Evolutionary conservation across 176 grass and related monocot genomes (phyloP).

Genomic region (Lolium perenne): DNA sequence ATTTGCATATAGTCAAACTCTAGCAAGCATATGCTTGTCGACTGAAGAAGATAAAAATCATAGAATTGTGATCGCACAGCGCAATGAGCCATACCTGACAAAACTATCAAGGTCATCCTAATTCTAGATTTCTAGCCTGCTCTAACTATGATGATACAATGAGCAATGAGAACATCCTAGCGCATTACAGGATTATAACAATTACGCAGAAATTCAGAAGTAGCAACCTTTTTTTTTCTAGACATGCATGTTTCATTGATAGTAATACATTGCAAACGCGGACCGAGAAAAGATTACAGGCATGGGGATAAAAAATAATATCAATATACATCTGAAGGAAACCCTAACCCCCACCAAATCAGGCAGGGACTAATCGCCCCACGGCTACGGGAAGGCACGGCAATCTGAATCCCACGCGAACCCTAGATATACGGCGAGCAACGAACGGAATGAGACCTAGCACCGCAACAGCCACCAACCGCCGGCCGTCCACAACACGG

Average conservation of each 20-base stretch:
- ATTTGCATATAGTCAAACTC: slow-evolving; percentile 28
- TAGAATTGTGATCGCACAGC: neutral
- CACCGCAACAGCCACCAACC: neutral
- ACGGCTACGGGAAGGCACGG: neutral
- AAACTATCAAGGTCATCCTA: neutral
- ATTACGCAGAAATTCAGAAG: neutral
- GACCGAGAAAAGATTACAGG: neutral
- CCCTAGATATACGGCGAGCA: neutral
- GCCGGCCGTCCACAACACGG: neutral
- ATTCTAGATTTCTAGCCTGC: neutral
- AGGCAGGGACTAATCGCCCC: neutral
- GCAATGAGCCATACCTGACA: neutral
- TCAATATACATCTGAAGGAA: neutral
- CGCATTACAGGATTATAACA: neutral
- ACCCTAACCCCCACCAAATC: neutral
- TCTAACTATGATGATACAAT: neutral
- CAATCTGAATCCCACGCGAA: slow-evolving; percentile 5
- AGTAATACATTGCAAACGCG: neutral
- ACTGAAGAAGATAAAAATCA: neutral
- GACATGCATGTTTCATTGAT: neutral
- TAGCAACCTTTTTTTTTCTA: neutral
- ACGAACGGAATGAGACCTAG: neutral
- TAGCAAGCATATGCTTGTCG: neutral
- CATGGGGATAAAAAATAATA: neutral
- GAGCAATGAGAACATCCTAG: neutral